Evolutionary conservation across 1,284 basidiomycete genomes (phyloP).

Genomic region (Exobasidium rhododendri): DNA sequence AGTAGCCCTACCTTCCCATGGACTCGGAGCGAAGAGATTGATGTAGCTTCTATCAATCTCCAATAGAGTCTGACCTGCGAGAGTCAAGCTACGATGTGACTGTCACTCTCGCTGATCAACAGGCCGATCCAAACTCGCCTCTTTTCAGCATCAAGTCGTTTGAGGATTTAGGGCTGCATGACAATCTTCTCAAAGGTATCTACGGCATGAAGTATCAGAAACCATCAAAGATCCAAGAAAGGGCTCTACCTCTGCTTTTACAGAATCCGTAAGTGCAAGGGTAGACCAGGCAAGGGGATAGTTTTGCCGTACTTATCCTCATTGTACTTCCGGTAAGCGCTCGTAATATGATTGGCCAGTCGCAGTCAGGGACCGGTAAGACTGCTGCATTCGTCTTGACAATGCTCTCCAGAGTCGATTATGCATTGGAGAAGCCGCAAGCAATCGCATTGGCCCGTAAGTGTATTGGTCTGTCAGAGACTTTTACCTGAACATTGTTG

Average conservation of each 20-base stretch:
- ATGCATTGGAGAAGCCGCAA: slow-evolving; percentile 75
- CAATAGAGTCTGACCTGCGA: slow-evolving; percentile 5
- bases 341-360: slow-evolving; percentile 98
- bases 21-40: too few species aligned
- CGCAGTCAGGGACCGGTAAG: slow-evolving; percentile 98
- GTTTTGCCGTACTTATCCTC: background rate
- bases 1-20: too few species aligned
- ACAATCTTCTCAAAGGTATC: slow-evolving; percentile 89
- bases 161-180: slow-evolving; percentile 62
- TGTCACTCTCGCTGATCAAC: slow-evolving; percentile 96
- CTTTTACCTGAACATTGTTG: too few species aligned
- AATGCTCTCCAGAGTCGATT: slow-evolving; percentile 93
- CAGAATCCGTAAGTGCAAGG: slow-evolving; percentile 71
- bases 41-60: background rate
- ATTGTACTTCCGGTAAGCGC: slow-evolving; percentile 61
- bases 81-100: slow-evolving; percentile 53
- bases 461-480: too few species aligned
- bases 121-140: slow-evolving; percentile 91
- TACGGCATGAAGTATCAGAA: slow-evolving; percentile 95
- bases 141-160: slow-evolving; percentile 91
- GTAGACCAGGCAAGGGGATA: background rate
- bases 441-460: slow-evolving; percentile 49
- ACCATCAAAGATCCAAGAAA: slow-evolving; percentile 98
- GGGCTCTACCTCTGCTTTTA: slow-evolving; percentile 86
- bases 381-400: slow-evolving; percentile 97